Evolutionary conservation across 164 flowering plant genomes (phyloP), one percentile per base, ranked within the genome.

Genomic region (Annona cherimola): DNA sequence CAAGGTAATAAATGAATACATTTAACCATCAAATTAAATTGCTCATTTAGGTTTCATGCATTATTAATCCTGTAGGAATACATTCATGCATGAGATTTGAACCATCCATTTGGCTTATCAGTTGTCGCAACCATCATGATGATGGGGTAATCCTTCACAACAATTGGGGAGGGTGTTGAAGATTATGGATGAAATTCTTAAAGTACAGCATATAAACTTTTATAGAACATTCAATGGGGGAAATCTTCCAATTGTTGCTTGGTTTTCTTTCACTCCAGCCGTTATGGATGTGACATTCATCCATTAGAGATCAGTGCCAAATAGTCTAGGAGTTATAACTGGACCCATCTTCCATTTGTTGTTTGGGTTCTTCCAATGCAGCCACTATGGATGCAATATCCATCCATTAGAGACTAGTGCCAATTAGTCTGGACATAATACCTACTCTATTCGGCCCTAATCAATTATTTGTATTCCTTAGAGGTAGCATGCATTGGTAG

Each of bases 1-100:
- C 90, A 55, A 87, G 90, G 90, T 86, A 70, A 57, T 81, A 26
- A 26, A 26, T 1, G 35, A 71, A 61, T 57, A 35, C 40, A 6
- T 63, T 44, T 19, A 63, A 11, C 57, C 35, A 19, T 57, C 5
- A 39, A 20, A 35, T 54, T 41, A 45, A 43, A 44, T 18, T 42
- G 46, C 61, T 57, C 11, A 61, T 59, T 11, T n/a, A n/a, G 4
- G 45, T 64, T 9, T 67, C 20, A 44, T 16, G 69, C 46, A 6
- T 44, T 66, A 50, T 64, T 64, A 14, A 12, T 64, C 8, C 2
- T 40, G 42, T 64, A 16, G 42, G 4, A 43, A 42, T 41, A 11
- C 43, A 40, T 4, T 3, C 44, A 40, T 11, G 4, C 42, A 64
- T 11, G 43, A 5, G 40, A 11, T 64, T 40, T 40, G 40, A 7